Evolutionary conservation across 2,329 filamentous ascomycete species (phyloP).

Genomic region (Cryphonectria parasitica): DNA sequence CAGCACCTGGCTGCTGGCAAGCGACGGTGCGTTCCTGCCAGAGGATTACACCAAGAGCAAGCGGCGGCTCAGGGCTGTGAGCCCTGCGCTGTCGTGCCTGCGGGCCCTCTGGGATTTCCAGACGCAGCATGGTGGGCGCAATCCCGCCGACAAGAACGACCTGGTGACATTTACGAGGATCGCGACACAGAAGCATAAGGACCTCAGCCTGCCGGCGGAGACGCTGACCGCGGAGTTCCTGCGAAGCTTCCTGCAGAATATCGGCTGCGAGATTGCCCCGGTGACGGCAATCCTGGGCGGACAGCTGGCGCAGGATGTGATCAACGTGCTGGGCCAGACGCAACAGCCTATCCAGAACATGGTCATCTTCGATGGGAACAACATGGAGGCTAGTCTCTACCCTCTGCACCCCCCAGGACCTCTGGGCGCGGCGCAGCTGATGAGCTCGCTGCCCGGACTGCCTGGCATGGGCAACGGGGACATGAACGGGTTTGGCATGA

Average conservation of each 20-base stretch:
- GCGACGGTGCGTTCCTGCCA: slow-evolving; percentile 71
- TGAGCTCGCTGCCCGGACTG: slow-evolving; percentile 24
- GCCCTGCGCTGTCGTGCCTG: slow-evolving; percentile 81
- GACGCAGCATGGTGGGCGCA: slow-evolving; percentile 55
- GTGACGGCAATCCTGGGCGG: slow-evolving; percentile 89
- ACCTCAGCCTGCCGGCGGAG: slow-evolving; percentile 70
- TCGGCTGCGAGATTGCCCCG: slow-evolving; percentile 82
- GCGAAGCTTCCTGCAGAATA: slow-evolving; percentile 82
- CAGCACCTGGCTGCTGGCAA: slow-evolving; percentile 84
- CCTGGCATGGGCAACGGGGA: slow-evolving; percentile 24
- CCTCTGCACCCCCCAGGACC: slow-evolving; percentile 73
- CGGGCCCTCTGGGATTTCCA: slow-evolving; percentile 91
- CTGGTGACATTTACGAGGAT: slow-evolving; percentile 76
- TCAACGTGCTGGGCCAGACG: slow-evolving; percentile 88
- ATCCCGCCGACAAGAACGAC: slow-evolving; percentile 65
- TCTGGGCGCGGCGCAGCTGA: slow-evolving; percentile 54
- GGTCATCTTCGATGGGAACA: slow-evolving; percentile 86
- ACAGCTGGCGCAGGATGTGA: slow-evolving; percentile 91
- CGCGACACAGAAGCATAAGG: slow-evolving; percentile 76
- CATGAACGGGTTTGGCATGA: slow-evolving; percentile 28
- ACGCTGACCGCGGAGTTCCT: slow-evolving; percentile 74
- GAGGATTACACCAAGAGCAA: slow-evolving; percentile 70
- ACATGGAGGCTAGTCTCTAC: slow-evolving; percentile 78
- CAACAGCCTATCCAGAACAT: slow-evolving; percentile 97
- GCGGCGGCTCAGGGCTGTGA: slow-evolving; percentile 75